A percentile compares a stretch with the other conserved stretches of the same genome.
phyloP scores from a whole-genome alignment of 1,139 yeast species.

The Taphrina confusa region DNA sequence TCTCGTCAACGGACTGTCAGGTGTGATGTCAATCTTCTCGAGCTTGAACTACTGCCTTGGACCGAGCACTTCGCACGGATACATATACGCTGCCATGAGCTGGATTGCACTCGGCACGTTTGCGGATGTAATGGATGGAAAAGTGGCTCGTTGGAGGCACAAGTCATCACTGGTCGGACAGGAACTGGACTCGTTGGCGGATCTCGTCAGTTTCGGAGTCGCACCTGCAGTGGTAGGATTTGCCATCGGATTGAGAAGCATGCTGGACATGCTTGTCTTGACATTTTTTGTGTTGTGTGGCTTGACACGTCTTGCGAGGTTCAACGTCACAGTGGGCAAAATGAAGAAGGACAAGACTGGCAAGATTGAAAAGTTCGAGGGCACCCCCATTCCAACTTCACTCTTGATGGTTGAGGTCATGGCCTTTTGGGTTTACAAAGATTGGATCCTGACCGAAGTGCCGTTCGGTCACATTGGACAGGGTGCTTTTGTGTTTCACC shows the following conservation, averaged over 20 bases:
- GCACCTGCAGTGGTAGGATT: constrained; percentile 77
- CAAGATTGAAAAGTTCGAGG: constrained; percentile 83
- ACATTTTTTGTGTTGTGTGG: constrained; percentile 92
- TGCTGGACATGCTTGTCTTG: constrained; percentile 72
- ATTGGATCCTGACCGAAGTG: constrained; percentile 50
- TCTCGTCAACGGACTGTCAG: constrained; percentile 67
- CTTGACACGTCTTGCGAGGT: constrained; percentile 87
- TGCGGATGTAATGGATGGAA: constrained; percentile 93
- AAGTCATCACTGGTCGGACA: constrained; percentile 95
- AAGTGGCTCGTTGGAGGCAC: constrained; percentile 92
- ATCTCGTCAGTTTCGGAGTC: constrained; percentile 56
- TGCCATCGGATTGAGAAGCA: constrained; percentile 82
- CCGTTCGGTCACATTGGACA: constrained; percentile 66
- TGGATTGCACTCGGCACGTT: constrained; percentile 69
- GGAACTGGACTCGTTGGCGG: constrained; percentile 94
- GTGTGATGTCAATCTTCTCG: constrained; percentile 84
- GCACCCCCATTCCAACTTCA: constrained; percentile 92
- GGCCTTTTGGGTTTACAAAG: constrained; percentile 60
- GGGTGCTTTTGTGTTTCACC: constrained; percentile 72
- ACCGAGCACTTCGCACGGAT: constrained; percentile 47
- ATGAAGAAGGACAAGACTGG: constrained; percentile 86
- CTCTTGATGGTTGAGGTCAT: constrained; percentile 69
- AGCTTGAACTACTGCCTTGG: constrained; percentile 79
- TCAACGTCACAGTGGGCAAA: constrained; percentile 88
- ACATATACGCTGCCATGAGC: constrained; percentile 28